Evolutionary conservation across 106 monocot genomes (phyloP), one percentile per base, ranked within the genome.

Genomic region (Alisma plantagoaquatica): DNA sequence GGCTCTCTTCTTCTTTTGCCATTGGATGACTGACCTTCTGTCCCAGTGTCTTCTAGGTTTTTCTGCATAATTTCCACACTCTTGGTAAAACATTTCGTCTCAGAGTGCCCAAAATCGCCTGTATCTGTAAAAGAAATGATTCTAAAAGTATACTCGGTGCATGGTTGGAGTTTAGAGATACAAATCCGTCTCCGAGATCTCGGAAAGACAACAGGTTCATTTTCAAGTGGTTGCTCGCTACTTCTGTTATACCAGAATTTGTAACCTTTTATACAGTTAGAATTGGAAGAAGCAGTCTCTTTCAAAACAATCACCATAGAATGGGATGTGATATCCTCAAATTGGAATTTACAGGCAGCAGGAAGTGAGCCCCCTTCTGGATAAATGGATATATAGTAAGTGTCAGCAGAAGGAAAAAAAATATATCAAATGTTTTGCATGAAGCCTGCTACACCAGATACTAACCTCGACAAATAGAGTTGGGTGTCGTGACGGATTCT

Each of bases 61-160:
- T 82, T 78, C 11, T 44, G 44, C 26, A 79, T 71, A 38, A 96
- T 60, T 59, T 96, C 96, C 31, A 81, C 73, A 41, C 96, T 96
- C 56, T 61, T 72, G 2, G 96, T 89, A 54, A 85, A 90, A 61
- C 96, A 96, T 60, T 80, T 89, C 1, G 89, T 64, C 41, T 81
- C 89, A 4, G 96, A 96, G 52, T 89, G 88, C 21, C 96, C 96
- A 18, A 96, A 48, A 46, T 89, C 81, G 43, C 78, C 84, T 38
- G 70, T 71, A 20, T 76, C 84, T 21, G 89, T 76, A 61, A 84
- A 96, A 43, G 96, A 96, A 45, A 96, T 81, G 41, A 96, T 71
- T 45, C 80, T 69, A 43, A 96, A 96, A 16, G 69, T 63, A 48
- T 96, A 96, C 23, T 96, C 89, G 4, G 96, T 84, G 63, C 96